Evolutionary conservation across 1,284 basidiomycete species (phyloP).

Genomic region (Leccinum griseonigrum): DNA sequence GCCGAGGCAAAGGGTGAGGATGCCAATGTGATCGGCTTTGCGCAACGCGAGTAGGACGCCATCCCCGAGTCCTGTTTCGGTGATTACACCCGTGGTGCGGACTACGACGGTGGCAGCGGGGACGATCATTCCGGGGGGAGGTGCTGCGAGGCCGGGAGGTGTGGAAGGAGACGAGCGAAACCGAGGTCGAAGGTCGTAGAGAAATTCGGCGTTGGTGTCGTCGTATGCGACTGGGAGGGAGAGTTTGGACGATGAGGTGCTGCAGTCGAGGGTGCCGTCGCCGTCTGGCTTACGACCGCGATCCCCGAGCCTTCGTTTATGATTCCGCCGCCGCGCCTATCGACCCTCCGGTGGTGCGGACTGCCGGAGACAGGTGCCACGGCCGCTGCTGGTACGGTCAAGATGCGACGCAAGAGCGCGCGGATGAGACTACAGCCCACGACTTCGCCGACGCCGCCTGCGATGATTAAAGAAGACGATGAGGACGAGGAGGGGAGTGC

Average conservation of each 20-base stretch:
- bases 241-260: slow-evolving; percentile 34
- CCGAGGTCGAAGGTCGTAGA: neutral
- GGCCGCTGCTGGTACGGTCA: neutral
- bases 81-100: neutral
- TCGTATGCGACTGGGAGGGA: slow-evolving; percentile 64
- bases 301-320: slow-evolving; percentile 7
- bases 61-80: slow-evolving; percentile 20
- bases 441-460: slow-evolving; percentile 67
- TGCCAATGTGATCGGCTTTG: slow-evolving; percentile 61
- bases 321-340: slow-evolving; percentile 29
- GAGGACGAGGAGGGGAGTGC: slow-evolving; percentile 15
- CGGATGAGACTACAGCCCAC: slow-evolving; percentile 70
- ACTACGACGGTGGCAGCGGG: neutral
- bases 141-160: neutral
- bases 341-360: slow-evolving; percentile 6
- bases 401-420: slow-evolving; percentile 64
- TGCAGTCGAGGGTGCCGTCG: slow-evolving; percentile 21
- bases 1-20: slow-evolving; percentile 26
- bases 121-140: neutral
- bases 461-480: slow-evolving; percentile 48
- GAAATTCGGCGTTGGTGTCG: slow-evolving; percentile 37
- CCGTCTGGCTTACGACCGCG: neutral
- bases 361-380: slow-evolving; percentile 22
- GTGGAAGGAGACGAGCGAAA: neutral
- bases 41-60: slow-evolving; percentile 48